phyloP scores from a whole-genome alignment of 2,329 filamentous ascomycete genomes.

The Fonsecaea monophora region DNA sequence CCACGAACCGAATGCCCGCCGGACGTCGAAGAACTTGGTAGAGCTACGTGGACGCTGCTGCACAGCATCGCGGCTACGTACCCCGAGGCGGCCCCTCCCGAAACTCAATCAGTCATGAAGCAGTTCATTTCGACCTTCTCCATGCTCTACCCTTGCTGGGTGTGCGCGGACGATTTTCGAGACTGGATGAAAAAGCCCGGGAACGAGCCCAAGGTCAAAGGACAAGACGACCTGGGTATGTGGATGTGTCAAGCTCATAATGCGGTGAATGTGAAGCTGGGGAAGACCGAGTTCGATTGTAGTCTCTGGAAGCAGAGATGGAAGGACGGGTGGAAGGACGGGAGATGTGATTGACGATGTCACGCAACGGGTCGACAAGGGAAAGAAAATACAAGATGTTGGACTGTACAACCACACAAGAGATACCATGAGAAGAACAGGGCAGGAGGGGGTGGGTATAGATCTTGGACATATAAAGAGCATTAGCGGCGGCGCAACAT shows the following conservation, averaged over 20 bases:
- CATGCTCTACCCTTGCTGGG: conserved; percentile 92
- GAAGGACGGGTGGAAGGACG: conserved; percentile 82
- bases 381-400: not conserved
- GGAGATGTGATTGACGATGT: conserved; percentile 62
- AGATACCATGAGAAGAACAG: not conserved
- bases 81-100: conserved; percentile 69
- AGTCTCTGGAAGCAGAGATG: conserved; percentile 89
- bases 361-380: not conserved
- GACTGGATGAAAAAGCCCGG: conserved; percentile 71
- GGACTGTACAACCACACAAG: not conserved
- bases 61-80: conserved; percentile 91
- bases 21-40: conserved; percentile 85
- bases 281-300: conserved; percentile 92
- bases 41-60: conserved; percentile 89
- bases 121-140: conserved; percentile 82
- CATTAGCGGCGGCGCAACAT: conserved; percentile 30
- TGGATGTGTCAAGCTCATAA: conserved; percentile 62
- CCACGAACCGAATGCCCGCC: conserved; percentile 75
- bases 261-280: conserved; percentile 71
- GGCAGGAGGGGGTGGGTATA: not conserved
- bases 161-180: conserved; percentile 91
- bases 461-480: conserved; percentile 10
- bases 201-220: conserved; percentile 68
- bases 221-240: conserved; percentile 55
- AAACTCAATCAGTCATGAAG: conserved; percentile 76